Conservation (phyloP, 164 flowering plant genomes). For the Hamamelis virginiana region DNA sequence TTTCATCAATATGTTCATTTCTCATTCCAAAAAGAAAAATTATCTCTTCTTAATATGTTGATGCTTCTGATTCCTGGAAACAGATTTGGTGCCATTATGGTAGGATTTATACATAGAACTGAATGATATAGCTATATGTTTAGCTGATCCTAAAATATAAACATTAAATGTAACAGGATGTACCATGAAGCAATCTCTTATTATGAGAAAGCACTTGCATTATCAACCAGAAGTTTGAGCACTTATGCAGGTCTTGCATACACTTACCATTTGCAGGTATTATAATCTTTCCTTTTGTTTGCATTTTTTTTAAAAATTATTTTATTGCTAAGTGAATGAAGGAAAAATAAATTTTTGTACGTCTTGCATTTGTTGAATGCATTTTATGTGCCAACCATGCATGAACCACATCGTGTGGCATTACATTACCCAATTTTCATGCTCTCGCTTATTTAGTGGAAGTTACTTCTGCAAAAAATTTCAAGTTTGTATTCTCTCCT, state of each 20-base stretch:
- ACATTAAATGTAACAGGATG: slow-evolving; percentile 44
- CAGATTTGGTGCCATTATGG: background rate
- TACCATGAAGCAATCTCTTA: slow-evolving; percentile 75
- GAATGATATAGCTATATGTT: background rate
- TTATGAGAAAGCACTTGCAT: slow-evolving; percentile 88
- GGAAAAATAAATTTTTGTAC: too few species aligned
- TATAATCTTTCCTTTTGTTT: background rate
- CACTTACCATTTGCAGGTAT: slow-evolving; percentile 92
- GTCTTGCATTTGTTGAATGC: too few species aligned
- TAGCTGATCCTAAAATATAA: background rate
- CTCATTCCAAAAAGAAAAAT: background rate
- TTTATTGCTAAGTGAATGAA: too few species aligned
- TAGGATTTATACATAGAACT: background rate
- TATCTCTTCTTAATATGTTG: background rate
- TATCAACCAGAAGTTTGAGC: slow-evolving; percentile 87
- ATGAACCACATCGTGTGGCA: background rate
- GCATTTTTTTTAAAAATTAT: too few species aligned
- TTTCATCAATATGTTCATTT: background rate
- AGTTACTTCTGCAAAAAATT: too few species aligned
- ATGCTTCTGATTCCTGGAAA: background rate
- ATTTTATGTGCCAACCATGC: background rate
- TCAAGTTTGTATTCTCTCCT: background rate
- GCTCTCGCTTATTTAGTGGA: background rate
- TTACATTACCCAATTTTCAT: background rate
- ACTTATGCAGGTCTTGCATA: slow-evolving; percentile 97